Evolutionary conservation across 2,329 filamentous ascomycete genomes (phyloP), one percentile per base, ranked within the genome.

Genomic region (Epicoccum sorghinum): DNA sequence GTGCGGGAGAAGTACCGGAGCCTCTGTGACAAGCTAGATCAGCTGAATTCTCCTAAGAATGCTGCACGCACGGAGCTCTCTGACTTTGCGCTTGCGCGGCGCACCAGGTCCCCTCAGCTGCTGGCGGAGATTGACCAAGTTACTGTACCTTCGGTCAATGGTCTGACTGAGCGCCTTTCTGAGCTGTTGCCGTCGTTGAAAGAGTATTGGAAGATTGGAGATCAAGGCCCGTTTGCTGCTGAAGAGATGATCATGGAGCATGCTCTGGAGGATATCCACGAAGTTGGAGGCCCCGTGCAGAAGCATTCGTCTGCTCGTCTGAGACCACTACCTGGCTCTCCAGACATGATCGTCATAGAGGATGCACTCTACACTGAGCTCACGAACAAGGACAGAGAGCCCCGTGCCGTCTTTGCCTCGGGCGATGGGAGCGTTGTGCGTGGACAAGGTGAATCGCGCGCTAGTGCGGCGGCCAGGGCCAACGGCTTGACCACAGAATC

Each of bases 1-100:
- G 68, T 79, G 41, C 69, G 75, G n/a, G 75, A 79, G 49, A 75
- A 77, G 46, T 79, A 79, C 53, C 72, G 68, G 10, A 80, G 77
- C 60, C 75, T 79, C 65, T 78, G 80, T 61, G 72, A 68, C 42
- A 75, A 73, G 49, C 69, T 78, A n/a, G 76, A 79, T 38, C 72
- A 76, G 27, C 66, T 74, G 2, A 57, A 65, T 27, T 60, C 60
- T 27, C 47, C 57, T 22, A 36, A 47, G 9, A 53, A 57, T 14
- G 55, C 47, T n/a, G 39, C 38, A 27, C 52, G 43, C 44, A 42
- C 54, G 12, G 46, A 62, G 25, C 45, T 59, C 33, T 56, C 58
- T 18, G 48, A 50, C 33, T 32, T 67, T 43, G 36, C 60, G 42
- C 59, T 50, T 7, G 47, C 49, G 44, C 61, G 61, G 52, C 69